Evolutionary conservation across 2,329 filamentous ascomycete species (phyloP).

Genomic region (Colletotrichum camelliae): DNA sequence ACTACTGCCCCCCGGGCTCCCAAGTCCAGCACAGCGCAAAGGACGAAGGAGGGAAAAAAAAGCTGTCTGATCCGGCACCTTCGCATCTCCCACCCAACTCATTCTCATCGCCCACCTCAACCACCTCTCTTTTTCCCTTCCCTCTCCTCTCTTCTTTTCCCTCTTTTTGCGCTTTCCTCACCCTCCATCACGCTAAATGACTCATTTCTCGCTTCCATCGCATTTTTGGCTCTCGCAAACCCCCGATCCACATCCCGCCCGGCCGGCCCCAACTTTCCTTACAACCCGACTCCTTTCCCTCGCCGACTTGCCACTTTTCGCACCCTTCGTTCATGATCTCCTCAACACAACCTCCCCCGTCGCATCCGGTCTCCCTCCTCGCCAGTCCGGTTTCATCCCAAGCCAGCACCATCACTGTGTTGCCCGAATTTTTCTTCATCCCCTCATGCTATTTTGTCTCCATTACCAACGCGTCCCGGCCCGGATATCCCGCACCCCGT

Average conservation of each 20-base stretch:
- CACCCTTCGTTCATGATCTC: background rate
- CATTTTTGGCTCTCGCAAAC: background rate
- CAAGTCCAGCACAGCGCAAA: background rate
- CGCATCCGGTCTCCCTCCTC: slow-evolving; percentile 7
- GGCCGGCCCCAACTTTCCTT: slow-evolving; percentile 17
- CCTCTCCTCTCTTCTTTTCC: slow-evolving; percentile 1
- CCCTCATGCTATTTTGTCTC: background rate
- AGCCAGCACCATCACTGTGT: background rate
- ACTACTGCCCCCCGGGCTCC: background rate
- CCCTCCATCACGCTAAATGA: slow-evolving; percentile 21
- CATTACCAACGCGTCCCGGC: background rate
- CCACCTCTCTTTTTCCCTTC: slow-evolving; percentile 9
- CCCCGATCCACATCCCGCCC: background rate
- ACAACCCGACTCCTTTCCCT: slow-evolving; percentile 6
- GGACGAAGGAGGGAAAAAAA: background rate
- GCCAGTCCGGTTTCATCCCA: background rate
- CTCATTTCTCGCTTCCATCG: background rate
- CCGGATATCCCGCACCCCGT: background rate
- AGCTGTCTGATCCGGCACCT: slow-evolving; percentile 18
- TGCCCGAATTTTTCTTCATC: slow-evolving; percentile 8
- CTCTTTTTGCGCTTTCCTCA: background rate
- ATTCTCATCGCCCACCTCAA: slow-evolving; percentile 25
- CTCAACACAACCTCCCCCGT: slow-evolving; percentile 5
- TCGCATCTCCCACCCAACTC: slow-evolving; percentile 19
- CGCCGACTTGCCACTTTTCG: slow-evolving; percentile 16